A percentile compares a stretch with the other conserved stretches of the same genome.
These are phyloP conservation scores for Candida succiphila DNA, from an alignment of 805 yeast species.

Conservation along the genomic window DNA sequence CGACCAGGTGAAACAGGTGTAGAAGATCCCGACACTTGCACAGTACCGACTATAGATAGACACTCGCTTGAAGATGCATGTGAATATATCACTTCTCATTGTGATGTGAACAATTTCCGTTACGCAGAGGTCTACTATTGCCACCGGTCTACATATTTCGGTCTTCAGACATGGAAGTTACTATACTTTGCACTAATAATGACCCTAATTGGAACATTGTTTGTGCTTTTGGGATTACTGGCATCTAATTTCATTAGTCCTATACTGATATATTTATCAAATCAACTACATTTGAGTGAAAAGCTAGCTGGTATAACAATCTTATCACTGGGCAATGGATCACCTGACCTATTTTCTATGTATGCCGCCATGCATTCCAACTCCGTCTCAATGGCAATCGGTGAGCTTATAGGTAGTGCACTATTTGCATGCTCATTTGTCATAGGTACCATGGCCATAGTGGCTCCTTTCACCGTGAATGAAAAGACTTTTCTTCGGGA, in stretches of 20 bases:
- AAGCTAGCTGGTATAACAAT: constrained; percentile 79
- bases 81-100: constrained; percentile 9
- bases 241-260: constrained; percentile 83
- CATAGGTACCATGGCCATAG: constrained; percentile 37
- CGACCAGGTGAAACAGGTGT: background rate
- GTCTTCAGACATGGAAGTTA: too few species aligned
- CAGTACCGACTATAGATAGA: background rate
- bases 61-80: constrained; percentile 9
- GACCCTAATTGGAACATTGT: constrained; percentile 30
- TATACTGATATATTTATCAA: constrained; percentile 58
- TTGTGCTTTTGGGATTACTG: constrained; percentile 60
- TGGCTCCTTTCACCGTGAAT: constrained; percentile 40
- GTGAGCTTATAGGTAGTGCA: constrained; percentile 46
- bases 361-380: constrained; percentile 68
- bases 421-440: constrained; percentile 42
- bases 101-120: constrained; percentile 9
- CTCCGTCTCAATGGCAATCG: constrained; percentile 45
- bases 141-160: constrained; percentile 1
- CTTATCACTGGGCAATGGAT: constrained; percentile 84
- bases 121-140: constrained; percentile 19
- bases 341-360: constrained; percentile 83
- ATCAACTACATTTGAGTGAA: constrained; percentile 53
- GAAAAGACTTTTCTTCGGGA: constrained; percentile 49
- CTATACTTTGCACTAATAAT: too few species aligned
- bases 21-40: background rate